phyloP scores from a whole-genome alignment of 2,329 filamentous ascomycete genomes.

The Sporothrix euskadiensis region DNA sequence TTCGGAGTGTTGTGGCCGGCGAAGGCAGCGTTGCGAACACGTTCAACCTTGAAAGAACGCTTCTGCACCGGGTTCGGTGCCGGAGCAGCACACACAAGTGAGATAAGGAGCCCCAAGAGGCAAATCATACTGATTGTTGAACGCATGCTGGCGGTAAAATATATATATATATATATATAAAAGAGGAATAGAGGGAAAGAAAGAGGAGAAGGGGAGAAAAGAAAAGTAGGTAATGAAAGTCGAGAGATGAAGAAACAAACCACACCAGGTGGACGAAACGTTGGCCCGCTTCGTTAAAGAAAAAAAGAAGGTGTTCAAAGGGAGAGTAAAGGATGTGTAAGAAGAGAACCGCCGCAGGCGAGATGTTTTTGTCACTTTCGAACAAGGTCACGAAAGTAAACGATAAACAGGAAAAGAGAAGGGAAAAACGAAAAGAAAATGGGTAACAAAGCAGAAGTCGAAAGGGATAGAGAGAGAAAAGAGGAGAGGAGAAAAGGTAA shows the following conservation, averaged over 20 bases:
- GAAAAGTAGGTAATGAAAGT: not conserved
- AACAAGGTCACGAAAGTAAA: constrained; percentile 1
- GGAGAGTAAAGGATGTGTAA: constrained; percentile 15
- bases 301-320: not conserved
- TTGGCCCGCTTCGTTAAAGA: not conserved
- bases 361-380: constrained; percentile 18
- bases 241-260: constrained; percentile 24
- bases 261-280: constrained; percentile 36
- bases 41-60: constrained; percentile 63
- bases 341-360: constrained; percentile 21
- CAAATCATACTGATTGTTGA: constrained; percentile 38
- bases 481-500: constrained; percentile 12
- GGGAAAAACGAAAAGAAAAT: constrained; percentile 1
- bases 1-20: constrained; percentile 56
- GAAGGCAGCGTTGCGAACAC: constrained; percentile 57
- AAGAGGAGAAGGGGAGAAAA: not conserved
- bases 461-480: constrained; percentile 14
- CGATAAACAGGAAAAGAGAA: constrained; percentile 21
- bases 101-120: constrained; percentile 51
- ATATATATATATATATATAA: too few relatives aligned
- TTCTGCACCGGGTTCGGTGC: constrained; percentile 49
- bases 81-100: constrained; percentile 48
- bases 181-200: constrained; percentile 19
- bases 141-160: constrained; percentile 34
- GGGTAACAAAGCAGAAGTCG: constrained; percentile 10